Evolutionary conservation across 345 rosid species (phyloP), one percentile per base, ranked within the genome.

Genomic region (Syzygium oleosum): DNA sequence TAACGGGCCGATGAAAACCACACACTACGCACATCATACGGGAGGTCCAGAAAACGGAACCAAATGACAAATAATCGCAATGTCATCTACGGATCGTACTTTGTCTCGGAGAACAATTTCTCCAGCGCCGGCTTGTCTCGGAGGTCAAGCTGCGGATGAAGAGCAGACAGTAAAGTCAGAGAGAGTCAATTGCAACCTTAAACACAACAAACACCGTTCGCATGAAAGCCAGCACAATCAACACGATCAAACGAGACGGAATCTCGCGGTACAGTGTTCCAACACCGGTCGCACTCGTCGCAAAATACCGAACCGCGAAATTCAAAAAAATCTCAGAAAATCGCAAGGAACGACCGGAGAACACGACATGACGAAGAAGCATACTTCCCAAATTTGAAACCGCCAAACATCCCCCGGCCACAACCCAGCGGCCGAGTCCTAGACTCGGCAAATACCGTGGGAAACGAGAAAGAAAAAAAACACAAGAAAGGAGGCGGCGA

Each of bases 71-170:
- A 38, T 21, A 4, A 73, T 21, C 27, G 15, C 83, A 38, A 19
- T 38, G 83, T 38, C 11, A 73, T 73, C 14, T 73, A 38, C 6
- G 25, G n/a, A 51, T 51, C 90, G 31, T 95, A 97, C 99, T 91
- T 94, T 52, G 96, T 92, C 80, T 89, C 84, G 2, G 95, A 85
- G 91, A 98, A 98, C 87, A 97, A 17, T 27, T 89, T 93, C 90
- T 96, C 96, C 84, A 98, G 92, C 51, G 97, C 99, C 52, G 96
- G 92, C 87, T 91, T 95, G 90, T 98, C 93, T 84, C 99, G 91
- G 87, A 98, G 98, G 91, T 97, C 98, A 90, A 94, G 87, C 99
- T 98, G 96, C 93, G 92, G 55, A 84, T 85, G 86, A 84, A 89
- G 87, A 88, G 83, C 85, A 87, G 31, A 84, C 77, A 51, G 17